Percentiles rank a stretch among this genome's conserved stretches.
These are phyloP conservation scores for Trichosporon sp. DNA, from an alignment of 1,284 basidiomycete species.

Conservation along the genomic window DNA sequence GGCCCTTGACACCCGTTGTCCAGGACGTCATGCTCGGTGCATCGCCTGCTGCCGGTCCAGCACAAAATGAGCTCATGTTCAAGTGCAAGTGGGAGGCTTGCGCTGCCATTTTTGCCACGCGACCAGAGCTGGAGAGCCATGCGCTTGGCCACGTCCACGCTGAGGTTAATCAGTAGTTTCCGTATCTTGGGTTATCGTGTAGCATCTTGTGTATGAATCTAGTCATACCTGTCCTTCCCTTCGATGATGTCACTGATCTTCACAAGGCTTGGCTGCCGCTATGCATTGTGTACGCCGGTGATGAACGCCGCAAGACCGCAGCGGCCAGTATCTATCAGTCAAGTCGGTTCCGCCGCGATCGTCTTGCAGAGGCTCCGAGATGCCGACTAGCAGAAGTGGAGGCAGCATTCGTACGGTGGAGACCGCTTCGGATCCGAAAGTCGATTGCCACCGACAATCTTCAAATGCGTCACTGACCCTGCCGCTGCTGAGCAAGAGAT, in stretches of 20 bases:
- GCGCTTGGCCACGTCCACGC: conserved; percentile 13
- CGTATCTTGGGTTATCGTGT: neutral
- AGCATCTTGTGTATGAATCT: conserved; percentile 1
- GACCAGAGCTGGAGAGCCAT: conserved; percentile 16
- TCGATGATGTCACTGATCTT: neutral
- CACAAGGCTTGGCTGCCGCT: too few species aligned
- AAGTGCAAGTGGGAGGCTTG: conserved; percentile 23
- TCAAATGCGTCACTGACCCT: neutral
- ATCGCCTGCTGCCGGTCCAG: neutral
- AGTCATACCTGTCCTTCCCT: neutral
- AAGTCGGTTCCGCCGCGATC: neutral
- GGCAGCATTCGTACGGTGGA: neutral
- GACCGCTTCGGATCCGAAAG: neutral
- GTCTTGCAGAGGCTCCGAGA: neutral
- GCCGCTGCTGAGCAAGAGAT: neutral
- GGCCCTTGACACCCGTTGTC: neutral
- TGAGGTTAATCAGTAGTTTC: neutral
- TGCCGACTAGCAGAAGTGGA: neutral
- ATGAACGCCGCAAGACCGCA: neutral
- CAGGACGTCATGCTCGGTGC: conserved; percentile 10
- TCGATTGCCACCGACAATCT: neutral
- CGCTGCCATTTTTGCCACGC: neutral
- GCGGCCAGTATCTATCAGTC: neutral
- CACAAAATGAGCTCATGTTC: conserved; percentile 9
- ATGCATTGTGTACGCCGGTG: too few species aligned